A percentile compares a stretch with the other conserved stretches of the same genome.
Evolutionary conservation across 2,329 filamentous ascomycete genomes (phyloP).

Genomic region (Elsinoe ampelina): DNA sequence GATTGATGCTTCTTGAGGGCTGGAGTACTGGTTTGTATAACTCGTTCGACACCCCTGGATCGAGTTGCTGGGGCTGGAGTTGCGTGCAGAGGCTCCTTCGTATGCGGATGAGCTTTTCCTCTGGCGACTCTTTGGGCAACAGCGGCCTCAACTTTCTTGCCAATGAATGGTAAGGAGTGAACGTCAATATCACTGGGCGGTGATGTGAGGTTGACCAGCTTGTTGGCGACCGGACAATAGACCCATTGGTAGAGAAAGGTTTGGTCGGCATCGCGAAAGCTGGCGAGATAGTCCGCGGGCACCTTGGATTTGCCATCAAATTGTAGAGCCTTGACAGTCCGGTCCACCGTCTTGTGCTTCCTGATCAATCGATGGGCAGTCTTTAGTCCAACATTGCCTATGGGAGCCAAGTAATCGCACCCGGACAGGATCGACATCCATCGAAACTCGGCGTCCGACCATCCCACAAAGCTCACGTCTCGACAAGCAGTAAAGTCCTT

Average conservation of each 20-base stretch:
- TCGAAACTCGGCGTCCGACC: conserved; percentile 84
- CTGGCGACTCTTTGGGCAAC: conserved; percentile 64
- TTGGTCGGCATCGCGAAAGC: conserved; percentile 77
- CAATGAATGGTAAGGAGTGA: conserved; percentile 72
- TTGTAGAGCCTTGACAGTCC: conserved; percentile 69
- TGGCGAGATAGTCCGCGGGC: conserved; percentile 68
- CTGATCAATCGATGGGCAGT: conserved; percentile 85
- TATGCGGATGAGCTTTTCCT: conserved; percentile 83
- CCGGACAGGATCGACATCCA: conserved; percentile 95
- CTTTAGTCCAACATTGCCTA: conserved; percentile 81
- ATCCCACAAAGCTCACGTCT: conserved; percentile 81
- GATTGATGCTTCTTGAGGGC: conserved; percentile 52
- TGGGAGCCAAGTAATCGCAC: conserved; percentile 85
- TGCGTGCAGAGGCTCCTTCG: conserved; percentile 54
- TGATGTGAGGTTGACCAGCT: conserved; percentile 66
- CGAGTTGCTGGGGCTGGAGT: neutral
- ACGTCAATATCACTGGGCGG: conserved; percentile 54
- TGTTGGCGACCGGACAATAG: conserved; percentile 65
- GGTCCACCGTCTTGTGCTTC: conserved; percentile 81
- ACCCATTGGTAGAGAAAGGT: conserved; percentile 95
- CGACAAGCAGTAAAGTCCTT: conserved; percentile 80
- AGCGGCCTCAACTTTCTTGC: conserved; percentile 53
- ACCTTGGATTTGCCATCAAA: conserved; percentile 81
- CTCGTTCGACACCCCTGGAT: neutral
- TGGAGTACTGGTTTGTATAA: conserved; percentile 26